phyloP scores from a whole-genome alignment of 1,139 yeast species.

The Hemisphaericaspora lyxosophila region DNA sequence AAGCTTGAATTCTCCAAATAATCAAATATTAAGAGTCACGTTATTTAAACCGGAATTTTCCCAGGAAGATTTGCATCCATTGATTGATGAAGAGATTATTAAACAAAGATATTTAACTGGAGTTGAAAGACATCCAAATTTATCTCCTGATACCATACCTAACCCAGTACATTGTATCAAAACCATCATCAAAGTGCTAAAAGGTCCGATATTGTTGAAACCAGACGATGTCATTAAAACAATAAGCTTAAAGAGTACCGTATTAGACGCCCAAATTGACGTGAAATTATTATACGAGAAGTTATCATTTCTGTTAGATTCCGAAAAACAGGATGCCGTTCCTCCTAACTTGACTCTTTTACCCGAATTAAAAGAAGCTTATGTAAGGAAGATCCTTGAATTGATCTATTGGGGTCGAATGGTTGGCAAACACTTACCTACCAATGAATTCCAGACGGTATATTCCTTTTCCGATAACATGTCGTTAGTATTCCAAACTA shows the following conservation, averaged over 20 bases:
- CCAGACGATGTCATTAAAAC: constrained; percentile 50
- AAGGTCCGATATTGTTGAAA: constrained; percentile 55
- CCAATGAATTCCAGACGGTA: constrained; percentile 35
- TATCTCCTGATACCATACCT: constrained; percentile 42
- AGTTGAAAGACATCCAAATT: constrained; percentile 27
- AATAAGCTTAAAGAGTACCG: constrained; percentile 48
- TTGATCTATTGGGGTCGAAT: constrained; percentile 43
- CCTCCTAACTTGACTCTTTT: constrained; percentile 53
- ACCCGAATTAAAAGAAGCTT: constrained; percentile 42
- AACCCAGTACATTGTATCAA: constrained; percentile 53
- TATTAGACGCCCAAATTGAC: constrained; percentile 55
- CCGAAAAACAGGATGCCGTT: constrained; percentile 44
- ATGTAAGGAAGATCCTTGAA: constrained; percentile 50
- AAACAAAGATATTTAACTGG: constrained; percentile 29
- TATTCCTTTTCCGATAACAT: constrained; percentile 42
- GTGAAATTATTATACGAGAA: constrained; percentile 49
- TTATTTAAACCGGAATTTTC: constrained; percentile 34
- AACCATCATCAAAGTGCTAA: constrained; percentile 58
- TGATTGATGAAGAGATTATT: constrained; percentile 28
- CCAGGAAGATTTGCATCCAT: constrained; percentile 22
- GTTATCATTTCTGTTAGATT: constrained; percentile 43
- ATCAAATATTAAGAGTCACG: constrained; percentile 36
- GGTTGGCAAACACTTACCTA: constrained; percentile 18
- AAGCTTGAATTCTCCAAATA: constrained; percentile 24
- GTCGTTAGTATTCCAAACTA: constrained; percentile 32